Base-by-base conservation (phyloP, 352 stramenopile genomes). In the Pythium dissotocum region DNA sequence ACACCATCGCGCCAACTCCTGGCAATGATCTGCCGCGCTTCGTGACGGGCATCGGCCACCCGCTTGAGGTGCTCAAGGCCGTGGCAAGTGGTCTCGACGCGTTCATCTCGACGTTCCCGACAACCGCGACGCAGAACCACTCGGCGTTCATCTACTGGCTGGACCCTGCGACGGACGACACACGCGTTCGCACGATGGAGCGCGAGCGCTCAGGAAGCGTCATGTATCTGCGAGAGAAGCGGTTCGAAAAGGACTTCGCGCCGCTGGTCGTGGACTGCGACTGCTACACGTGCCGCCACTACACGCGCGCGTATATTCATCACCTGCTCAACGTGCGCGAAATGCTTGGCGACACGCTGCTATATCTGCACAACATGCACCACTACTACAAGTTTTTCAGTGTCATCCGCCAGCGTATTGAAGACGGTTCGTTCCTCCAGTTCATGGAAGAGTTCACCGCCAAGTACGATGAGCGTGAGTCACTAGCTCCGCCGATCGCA, bases 291-390 rank as follows among this genome's bases (percentile, higher is more conserved):
- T 95, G 87, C 68, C 71, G 73, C 44, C 75, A 89, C 63, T 90
- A 91, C 67, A 90, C 80, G 66, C 83, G 90, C 30, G 85, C 89
- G 32, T 98, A 98, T 72, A 80, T 98, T 35, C 92, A 98, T 75
- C 93, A 98, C 78, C 67, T 98, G 70, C 83, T 97, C 40, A 91
- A 95, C 58, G 92, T 97, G 36, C 90, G 94, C 24, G 93, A 98
- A 78, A 91, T 98, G 83, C 73, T 98, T 18, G 91, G 90, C 52
- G 88, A 97, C 54, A 96, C 96, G 21, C 71, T 98, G 49, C 65
- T 98, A 24, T 97, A 97, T 71, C 61, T 94, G 59, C 85, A 94
- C 79, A 94, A 94, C 67, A 72, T 92, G 74, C 79, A 90, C 69
- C 80, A 89, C 67, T 93, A 93, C 72, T 89, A 87, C 57, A 67